These are phyloP conservation scores for Diaporthe sp. DNA, from an alignment of 2,329 filamentous ascomycete species.

Conservation along the genomic window DNA sequence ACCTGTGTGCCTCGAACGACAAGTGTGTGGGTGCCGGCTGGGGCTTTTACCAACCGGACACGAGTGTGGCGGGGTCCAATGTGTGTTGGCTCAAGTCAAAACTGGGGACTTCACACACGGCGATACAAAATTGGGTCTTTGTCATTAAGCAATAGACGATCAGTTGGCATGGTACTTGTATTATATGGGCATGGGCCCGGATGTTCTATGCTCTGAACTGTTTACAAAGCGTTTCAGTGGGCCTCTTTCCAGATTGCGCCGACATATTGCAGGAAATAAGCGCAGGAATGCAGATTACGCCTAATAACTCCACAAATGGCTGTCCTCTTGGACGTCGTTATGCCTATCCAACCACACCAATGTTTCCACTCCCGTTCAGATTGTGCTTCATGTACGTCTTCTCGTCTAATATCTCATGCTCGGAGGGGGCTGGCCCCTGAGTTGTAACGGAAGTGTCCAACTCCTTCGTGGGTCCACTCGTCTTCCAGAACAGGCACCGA, in stretches of 20 bases:
- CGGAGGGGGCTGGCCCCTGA: background rate
- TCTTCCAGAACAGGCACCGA: constrained; percentile 29
- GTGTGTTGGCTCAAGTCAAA: constrained; percentile 31
- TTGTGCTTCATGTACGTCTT: constrained; percentile 14
- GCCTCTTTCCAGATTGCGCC: background rate
- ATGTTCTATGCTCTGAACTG: background rate
- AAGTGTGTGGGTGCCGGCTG: constrained; percentile 24
- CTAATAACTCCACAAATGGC: background rate
- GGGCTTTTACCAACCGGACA: constrained; percentile 32
- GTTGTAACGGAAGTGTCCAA: background rate
- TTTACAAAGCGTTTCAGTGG: background rate
- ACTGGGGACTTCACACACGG: constrained; percentile 8
- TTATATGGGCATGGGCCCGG: background rate
- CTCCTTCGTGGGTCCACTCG: too few relatives aligned
- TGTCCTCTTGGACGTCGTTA: too few relatives aligned
- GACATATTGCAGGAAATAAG: background rate
- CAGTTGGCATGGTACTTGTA: background rate
- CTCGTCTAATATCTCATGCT: constrained; percentile 2
- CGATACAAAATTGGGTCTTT: constrained; percentile 8
- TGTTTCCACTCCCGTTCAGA: background rate
- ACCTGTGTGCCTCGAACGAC: background rate
- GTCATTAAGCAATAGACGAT: constrained; percentile 23
- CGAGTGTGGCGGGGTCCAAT: background rate
- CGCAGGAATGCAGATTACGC: background rate
- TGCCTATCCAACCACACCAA: background rate